phyloP scores from a whole-genome alignment of 108 stramenopile genomes.

The Poteriospumella lacustris region DNA sequence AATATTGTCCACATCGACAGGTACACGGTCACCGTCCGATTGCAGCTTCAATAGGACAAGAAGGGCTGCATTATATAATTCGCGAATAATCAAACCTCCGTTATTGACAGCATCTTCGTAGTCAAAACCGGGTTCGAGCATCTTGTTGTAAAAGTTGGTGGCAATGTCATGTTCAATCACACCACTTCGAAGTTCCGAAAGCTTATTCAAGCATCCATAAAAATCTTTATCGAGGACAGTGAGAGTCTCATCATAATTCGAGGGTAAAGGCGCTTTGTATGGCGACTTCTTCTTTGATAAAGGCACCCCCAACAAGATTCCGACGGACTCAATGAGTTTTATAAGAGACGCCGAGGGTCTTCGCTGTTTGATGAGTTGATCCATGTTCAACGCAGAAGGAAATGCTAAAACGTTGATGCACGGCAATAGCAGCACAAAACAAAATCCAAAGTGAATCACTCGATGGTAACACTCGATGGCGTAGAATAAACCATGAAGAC shows the following conservation, averaged over 20 bases:
- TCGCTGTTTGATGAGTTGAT: too few species aligned
- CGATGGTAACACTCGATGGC: too few species aligned
- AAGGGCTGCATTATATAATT: background rate
- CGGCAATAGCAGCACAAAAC: too few species aligned
- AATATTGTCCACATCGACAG: background rate
- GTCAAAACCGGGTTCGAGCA: background rate
- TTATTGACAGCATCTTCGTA: background rate
- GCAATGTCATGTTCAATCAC: background rate
- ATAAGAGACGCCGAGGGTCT: background rate
- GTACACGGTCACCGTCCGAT: background rate
- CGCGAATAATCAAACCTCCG: background rate
- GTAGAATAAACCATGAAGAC: too few species aligned
- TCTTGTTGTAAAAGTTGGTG: background rate
- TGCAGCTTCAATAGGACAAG: background rate
- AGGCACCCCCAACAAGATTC: background rate
- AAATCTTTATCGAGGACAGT: background rate
- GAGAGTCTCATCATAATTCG: constrained; percentile 13
- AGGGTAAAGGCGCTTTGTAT: background rate
- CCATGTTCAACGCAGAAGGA: too few species aligned
- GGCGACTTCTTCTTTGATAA: background rate
- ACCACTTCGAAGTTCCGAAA: background rate
- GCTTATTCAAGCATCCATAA: background rate
- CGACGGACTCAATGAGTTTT: constrained; percentile 5
- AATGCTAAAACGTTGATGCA: too few species aligned
- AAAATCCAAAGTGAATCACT: too few species aligned